Conservation (phyloP, 805 yeast species). For the Cyberlindnera euphorbiae region DNA sequence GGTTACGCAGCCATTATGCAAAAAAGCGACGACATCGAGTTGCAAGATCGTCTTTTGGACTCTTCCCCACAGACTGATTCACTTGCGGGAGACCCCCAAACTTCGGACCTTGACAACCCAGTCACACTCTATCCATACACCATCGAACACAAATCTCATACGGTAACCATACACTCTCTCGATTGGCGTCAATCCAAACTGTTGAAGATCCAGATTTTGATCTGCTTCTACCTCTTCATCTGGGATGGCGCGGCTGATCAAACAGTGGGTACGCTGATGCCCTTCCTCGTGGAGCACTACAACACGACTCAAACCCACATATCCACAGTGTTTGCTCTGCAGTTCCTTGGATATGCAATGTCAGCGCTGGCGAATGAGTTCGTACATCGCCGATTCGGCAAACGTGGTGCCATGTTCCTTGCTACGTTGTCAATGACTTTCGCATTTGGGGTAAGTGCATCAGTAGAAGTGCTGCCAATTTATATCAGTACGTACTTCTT, state of each 20-base stretch:
- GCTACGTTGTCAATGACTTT: conserved; percentile 33
- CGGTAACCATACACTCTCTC: conserved; percentile 5
- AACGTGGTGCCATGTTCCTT: conserved; percentile 38
- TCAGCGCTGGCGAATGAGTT: conserved; percentile 46
- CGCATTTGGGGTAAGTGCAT: conserved; percentile 34
- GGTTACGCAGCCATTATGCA: no score
- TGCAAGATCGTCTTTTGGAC: no score
- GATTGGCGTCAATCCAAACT: conserved; percentile 28
- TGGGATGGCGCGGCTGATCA: conserved; percentile 57
- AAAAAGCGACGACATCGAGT: no score
- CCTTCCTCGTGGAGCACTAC: conserved; percentile 45
- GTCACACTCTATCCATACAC: no score
- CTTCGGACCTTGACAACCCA: no score
- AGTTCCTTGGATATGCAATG: conserved; percentile 49
- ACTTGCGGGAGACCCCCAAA: no score
- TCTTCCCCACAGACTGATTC: no score
- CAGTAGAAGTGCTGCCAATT: conserved; percentile 34
- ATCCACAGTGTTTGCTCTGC: conserved; percentile 47
- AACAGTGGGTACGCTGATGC: conserved; percentile 55
- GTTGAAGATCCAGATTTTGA: conserved; percentile 39
- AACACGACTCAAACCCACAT: conserved; percentile 42
- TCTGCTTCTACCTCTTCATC: conserved; percentile 36
- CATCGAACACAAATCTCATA: conserved; percentile 2
- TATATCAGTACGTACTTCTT: conserved; percentile 36
- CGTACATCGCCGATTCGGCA: conserved; percentile 41